phyloP scores from a whole-genome alignment of 768 basidiomycete genomes.

The Obba rivulosa region DNA sequence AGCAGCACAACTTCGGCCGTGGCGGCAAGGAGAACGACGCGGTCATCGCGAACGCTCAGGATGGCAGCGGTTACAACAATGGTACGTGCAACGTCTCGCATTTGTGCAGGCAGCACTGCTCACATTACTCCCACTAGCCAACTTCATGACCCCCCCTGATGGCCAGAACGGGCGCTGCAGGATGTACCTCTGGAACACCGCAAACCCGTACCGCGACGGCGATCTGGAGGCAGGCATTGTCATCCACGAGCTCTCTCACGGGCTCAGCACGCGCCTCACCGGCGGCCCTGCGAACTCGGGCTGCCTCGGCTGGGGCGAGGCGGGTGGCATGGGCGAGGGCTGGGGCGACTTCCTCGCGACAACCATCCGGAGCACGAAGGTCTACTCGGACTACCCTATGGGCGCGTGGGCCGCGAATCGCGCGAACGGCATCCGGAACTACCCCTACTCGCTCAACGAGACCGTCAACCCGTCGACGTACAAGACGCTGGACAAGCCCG shows the following conservation, averaged over 20 bases:
- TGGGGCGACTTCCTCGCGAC: constrained; percentile 96
- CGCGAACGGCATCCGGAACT: constrained; percentile 78
- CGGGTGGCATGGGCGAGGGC: constrained; percentile 96
- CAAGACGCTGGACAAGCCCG: constrained; percentile 90
- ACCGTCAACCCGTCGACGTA: constrained; percentile 86
- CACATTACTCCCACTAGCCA: constrained; percentile 37
- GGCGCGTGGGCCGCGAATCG: constrained; percentile 92
- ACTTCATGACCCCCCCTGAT: constrained; percentile 84
- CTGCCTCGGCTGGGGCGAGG: constrained; percentile 93
- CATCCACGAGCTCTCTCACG: constrained; percentile 86
- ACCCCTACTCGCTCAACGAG: constrained; percentile 69
- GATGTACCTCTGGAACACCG: constrained; percentile 96
- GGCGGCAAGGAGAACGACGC: constrained; percentile 86
- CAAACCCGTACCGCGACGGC: constrained; percentile 86
- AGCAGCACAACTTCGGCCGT: constrained; percentile 92
- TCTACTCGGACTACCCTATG: constrained; percentile 82
- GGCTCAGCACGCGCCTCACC: constrained; percentile 88
- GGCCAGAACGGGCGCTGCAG: constrained; percentile 89
- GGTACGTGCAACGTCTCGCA: not conserved
- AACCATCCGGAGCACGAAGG: constrained; percentile 67
- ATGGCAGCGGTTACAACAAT: constrained; percentile 89
- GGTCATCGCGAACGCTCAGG: constrained; percentile 93
- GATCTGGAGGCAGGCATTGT: constrained; percentile 97
- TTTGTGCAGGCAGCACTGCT: not conserved
- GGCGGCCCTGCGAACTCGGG: constrained; percentile 92